These are phyloP conservation scores for Tulasnella sp. DNA, from an alignment of 768 basidiomycete genomes.

Conservation along the genomic window DNA sequence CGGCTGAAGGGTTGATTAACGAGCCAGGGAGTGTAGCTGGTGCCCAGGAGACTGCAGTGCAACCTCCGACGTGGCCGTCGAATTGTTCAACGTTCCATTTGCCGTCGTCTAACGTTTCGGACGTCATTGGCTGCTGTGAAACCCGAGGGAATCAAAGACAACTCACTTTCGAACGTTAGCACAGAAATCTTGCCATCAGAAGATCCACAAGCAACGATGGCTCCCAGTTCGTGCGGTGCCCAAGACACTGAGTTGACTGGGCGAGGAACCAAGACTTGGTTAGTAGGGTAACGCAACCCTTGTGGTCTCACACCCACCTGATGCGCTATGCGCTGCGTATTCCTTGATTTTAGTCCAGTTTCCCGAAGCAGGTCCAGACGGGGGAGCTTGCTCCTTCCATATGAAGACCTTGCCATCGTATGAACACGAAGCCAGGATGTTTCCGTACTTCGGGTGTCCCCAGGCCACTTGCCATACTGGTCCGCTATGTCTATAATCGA, in stretches of 20 bases:
- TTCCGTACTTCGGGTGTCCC: conserved; percentile 96
- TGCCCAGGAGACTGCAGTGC: conserved; percentile 96
- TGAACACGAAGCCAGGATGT: conserved; percentile 94
- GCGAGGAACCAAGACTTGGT: neutral
- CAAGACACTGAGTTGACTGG: conserved; percentile 95
- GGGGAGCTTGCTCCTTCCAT: conserved; percentile 76
- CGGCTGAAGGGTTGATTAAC: conserved; percentile 47
- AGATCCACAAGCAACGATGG: conserved; percentile 92
- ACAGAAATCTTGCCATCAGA: conserved; percentile 97
- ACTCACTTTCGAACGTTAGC: conserved; percentile 87
- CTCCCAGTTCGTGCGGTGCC: conserved; percentile 98
- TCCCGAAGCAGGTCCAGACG: conserved; percentile 35
- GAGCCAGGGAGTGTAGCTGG: conserved; percentile 82
- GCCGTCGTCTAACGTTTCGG: conserved; percentile 61
- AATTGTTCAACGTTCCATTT: conserved; percentile 94
- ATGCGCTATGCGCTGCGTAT: conserved; percentile 86
- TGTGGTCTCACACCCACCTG: conserved; percentile 45
- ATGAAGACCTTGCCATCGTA: conserved; percentile 98
- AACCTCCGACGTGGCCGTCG: conserved; percentile 90
- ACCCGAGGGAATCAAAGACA: neutral
- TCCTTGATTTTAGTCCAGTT: conserved; percentile 94
- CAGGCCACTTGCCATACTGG: conserved; percentile 98
- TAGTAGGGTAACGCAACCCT: neutral
- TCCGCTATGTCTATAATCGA: conserved; percentile 65
- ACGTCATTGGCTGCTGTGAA: neutral